phyloP scores from a whole-genome alignment of 1,139 yeast species.

The Eremothecium sinecaudum region DNA sequence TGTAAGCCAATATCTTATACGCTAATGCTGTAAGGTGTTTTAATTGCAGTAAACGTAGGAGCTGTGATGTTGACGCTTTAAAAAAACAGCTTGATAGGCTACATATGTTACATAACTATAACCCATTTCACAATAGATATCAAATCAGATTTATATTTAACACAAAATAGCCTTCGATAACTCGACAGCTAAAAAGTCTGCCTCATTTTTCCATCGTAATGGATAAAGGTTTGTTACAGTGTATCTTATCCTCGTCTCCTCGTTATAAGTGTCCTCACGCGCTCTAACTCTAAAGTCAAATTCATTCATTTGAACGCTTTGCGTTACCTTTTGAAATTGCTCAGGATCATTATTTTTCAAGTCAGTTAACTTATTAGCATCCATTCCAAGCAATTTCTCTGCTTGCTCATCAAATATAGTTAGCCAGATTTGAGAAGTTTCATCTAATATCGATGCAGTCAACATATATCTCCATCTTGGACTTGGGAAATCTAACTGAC shows the following conservation, averaged over 20 bases:
- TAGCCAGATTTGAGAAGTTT: slow-evolving; percentile 77
- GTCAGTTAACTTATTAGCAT: slow-evolving; percentile 58
- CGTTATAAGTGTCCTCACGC: slow-evolving; percentile 75
- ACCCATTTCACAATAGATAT: too few species aligned
- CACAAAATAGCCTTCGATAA: slow-evolving; percentile 14
- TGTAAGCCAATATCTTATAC: too few species aligned
- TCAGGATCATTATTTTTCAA: slow-evolving; percentile 42
- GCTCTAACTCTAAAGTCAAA: slow-evolving; percentile 71
- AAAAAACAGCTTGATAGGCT: too few species aligned
- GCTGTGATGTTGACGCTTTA: too few species aligned
- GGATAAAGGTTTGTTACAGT: slow-evolving; percentile 49
- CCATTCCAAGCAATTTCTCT: slow-evolving; percentile 50
- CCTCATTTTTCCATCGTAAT: slow-evolving; percentile 54
- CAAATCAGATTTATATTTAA: too few species aligned
- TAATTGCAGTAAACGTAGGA: too few species aligned
- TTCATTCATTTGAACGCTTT: slow-evolving; percentile 55
- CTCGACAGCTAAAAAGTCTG: slow-evolving; percentile 42
- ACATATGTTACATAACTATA: too few species aligned
- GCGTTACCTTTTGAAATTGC: slow-evolving; percentile 42
- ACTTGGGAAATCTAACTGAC: slow-evolving; percentile 56
- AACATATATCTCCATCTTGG: slow-evolving; percentile 78
- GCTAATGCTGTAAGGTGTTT: too few species aligned
- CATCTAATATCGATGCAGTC: slow-evolving; percentile 63
- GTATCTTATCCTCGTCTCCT: slow-evolving; percentile 66
- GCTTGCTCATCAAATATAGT: slow-evolving; percentile 86